These are phyloP conservation scores for Lipomyces kockii DNA, from an alignment of 805 yeast species.

Conservation along the genomic window DNA sequence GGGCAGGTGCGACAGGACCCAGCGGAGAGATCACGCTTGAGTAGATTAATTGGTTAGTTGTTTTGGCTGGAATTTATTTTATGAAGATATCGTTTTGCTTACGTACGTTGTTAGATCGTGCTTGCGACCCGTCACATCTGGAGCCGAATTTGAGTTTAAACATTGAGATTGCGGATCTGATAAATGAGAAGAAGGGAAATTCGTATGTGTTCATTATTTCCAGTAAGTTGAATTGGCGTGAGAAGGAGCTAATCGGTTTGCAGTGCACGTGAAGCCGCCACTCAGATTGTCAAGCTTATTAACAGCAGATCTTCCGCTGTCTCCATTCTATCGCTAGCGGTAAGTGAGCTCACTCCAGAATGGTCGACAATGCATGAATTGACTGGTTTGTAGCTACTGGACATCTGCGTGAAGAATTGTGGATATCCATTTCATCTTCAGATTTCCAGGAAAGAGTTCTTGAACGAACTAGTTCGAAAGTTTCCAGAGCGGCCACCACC, in stretches of 20 bases:
- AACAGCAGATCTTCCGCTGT: slow-evolving; percentile 84
- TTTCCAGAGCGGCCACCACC: slow-evolving; percentile 95
- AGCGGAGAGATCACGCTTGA: slow-evolving; percentile 39
- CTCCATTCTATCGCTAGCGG: slow-evolving; percentile 77
- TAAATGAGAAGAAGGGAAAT: slow-evolving; percentile 89
- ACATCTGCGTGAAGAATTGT: slow-evolving; percentile 93
- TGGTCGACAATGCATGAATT: background rate
- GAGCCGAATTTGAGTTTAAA: slow-evolving; percentile 91
- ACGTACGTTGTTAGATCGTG: slow-evolving; percentile 57
- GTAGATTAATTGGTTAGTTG: slow-evolving; percentile 40
- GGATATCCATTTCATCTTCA: slow-evolving; percentile 97
- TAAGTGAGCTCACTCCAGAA: slow-evolving; percentile 42
- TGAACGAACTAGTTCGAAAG: slow-evolving; percentile 87
- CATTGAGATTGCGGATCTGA: slow-evolving; percentile 88
- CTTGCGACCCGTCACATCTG: slow-evolving; percentile 77
- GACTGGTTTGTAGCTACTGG: slow-evolving; percentile 54
- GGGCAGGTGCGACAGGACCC: slow-evolving; percentile 17
- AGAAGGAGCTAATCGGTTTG: background rate
- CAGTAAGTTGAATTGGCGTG: background rate
- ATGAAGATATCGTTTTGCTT: slow-evolving; percentile 19
- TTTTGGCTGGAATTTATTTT: slow-evolving; percentile 35
- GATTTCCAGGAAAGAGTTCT: slow-evolving; percentile 90
- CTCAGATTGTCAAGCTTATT: slow-evolving; percentile 78
- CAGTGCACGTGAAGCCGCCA: slow-evolving; percentile 86
- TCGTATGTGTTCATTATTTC: slow-evolving; percentile 43